These are phyloP conservation scores for Papilionanthe hybrid DNA, from an alignment of 116 monocot species.

Conservation along the genomic window DNA sequence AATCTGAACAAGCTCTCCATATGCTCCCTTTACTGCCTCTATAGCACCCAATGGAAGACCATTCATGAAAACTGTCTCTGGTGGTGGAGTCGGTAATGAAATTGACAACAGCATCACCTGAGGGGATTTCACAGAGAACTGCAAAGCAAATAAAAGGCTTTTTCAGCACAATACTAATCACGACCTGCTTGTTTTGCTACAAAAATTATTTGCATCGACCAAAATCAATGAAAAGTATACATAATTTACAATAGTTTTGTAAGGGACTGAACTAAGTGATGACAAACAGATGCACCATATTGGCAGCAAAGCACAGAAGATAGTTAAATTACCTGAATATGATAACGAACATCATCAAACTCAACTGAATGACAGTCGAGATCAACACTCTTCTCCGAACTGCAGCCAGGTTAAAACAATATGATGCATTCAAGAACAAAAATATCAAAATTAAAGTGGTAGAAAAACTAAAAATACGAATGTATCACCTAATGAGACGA, in stretches of 20 bases:
- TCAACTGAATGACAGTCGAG: slow-evolving; percentile 95
- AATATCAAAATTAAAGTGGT: slow-evolving; percentile 5
- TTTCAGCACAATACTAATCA: not conserved
- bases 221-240: not conserved
- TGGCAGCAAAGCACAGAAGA: not conserved
- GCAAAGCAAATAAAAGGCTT: slow-evolving; percentile 12
- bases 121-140: slow-evolving; percentile 79
- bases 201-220: not conserved
- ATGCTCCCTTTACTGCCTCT: slow-evolving; percentile 85
- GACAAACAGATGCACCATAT: not conserved
- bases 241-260: not conserved
- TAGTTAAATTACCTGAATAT: slow-evolving; percentile 60
- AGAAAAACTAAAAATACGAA: slow-evolving; percentile 4
- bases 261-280: not conserved
- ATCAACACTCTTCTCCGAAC: slow-evolving; percentile 59
- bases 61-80: slow-evolving; percentile 57
- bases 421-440: not conserved
- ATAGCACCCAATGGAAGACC: slow-evolving; percentile 85
- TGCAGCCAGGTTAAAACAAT: slow-evolving; percentile 19
- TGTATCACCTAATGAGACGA: slow-evolving; percentile 48
- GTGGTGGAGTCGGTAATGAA: slow-evolving; percentile 69
- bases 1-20: slow-evolving; percentile 68
- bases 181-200: too few species aligned
- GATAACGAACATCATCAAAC: slow-evolving; percentile 95
- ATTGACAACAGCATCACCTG: slow-evolving; percentile 77